phyloP scores from a whole-genome alignment of 139 green algal genomes.

The Closterium sp. region DNA sequence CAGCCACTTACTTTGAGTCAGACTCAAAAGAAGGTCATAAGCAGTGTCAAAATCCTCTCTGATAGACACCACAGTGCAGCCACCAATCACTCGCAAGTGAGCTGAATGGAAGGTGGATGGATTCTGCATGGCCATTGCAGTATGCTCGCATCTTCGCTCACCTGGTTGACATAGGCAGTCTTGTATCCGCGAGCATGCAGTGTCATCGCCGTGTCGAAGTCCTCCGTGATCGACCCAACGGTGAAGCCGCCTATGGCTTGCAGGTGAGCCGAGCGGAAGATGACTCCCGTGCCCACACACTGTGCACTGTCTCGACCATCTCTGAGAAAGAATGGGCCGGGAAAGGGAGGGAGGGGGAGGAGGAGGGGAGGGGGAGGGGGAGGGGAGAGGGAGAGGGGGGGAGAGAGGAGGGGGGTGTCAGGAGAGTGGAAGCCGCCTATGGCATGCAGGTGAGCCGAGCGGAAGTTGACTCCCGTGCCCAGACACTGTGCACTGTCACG shows the following conservation, averaged over 20 bases:
- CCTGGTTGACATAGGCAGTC: slow-evolving; percentile 34
- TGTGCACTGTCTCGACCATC: slow-evolving; percentile 22
- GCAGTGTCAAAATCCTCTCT: too few relatives aligned
- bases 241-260: slow-evolving; percentile 24
- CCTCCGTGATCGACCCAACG: slow-evolving; percentile 42
- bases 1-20: too few relatives aligned
- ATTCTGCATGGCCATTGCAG: background rate
- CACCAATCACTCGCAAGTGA: too few relatives aligned
- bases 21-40: too few relatives aligned
- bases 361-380: background rate
- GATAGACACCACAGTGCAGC: too few relatives aligned
- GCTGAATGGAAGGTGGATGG: too few relatives aligned
- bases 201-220: slow-evolving; percentile 43
- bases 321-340: background rate
- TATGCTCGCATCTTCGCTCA: too few relatives aligned
- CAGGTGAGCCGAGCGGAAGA: slow-evolving; percentile 20
- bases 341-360: background rate
- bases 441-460: background rate
- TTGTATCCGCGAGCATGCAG: slow-evolving; percentile 32
- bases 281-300: slow-evolving; percentile 36
- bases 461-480: slow-evolving; percentile 15
- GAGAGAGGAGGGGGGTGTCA: background rate
- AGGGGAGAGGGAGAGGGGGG: background rate
- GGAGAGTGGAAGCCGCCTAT: slow-evolving; percentile 13
- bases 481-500: slow-evolving; percentile 2